Conservation (phyloP, 208 protist species). For the Lotmaria passim region DNA sequence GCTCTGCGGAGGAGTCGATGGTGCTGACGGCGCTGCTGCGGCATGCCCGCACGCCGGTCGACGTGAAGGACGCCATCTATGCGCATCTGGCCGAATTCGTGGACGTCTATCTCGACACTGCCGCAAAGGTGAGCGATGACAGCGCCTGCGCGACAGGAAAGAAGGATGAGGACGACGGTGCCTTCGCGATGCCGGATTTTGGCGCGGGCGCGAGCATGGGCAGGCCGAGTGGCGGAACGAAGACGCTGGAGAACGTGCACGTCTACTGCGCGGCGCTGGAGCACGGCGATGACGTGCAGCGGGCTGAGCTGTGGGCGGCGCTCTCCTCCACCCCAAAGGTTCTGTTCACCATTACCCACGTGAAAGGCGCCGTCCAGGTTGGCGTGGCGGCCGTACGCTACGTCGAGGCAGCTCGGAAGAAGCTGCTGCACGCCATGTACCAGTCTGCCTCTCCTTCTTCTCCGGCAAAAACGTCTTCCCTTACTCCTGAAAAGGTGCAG, state of each 20-base stretch:
- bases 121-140: background rate
- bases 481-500: background rate
- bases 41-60: constrained; percentile 53
- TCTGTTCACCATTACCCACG: constrained; percentile 41
- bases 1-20: constrained; percentile 57
- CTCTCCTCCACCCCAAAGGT: constrained; percentile 34
- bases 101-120: constrained; percentile 58
- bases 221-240: background rate
- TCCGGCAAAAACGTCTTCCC: too few relatives aligned
- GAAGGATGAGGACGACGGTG: constrained; percentile 1
- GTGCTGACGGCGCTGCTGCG: constrained; percentile 71
- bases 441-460: constrained; percentile 23
- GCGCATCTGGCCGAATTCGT: constrained; percentile 76
- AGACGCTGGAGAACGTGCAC: constrained; percentile 43
- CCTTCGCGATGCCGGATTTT: constrained; percentile 80
- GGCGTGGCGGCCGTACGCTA: constrained; percentile 42
- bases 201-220: constrained; percentile 18
- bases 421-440: constrained; percentile 22
- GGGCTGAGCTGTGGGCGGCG: constrained; percentile 58
- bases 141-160: constrained; percentile 1
- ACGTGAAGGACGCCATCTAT: constrained; percentile 80
- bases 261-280: constrained; percentile 71
- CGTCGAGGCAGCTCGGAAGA: constrained; percentile 34
- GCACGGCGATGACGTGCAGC: constrained; percentile 73
- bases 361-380: constrained; percentile 41